Evolutionary conservation across 257 asterid species (phyloP).

Genomic region (Knoxia roxburghii): DNA sequence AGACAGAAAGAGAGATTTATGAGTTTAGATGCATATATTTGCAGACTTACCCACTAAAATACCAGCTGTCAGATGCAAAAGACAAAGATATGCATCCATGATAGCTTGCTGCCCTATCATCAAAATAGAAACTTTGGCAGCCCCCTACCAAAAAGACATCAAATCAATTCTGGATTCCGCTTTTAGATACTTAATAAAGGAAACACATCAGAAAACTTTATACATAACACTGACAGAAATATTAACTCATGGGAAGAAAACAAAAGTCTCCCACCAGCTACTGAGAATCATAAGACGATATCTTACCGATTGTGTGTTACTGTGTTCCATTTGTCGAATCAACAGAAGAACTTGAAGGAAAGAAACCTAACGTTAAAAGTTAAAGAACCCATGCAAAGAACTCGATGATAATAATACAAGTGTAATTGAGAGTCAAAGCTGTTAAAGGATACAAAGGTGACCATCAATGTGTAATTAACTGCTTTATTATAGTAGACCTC

Average conservation of each 20-base stretch:
- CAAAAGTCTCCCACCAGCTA: neutral
- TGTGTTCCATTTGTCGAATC: slow-evolving; percentile 96
- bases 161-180: slow-evolving; percentile 7
- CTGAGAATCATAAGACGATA: slow-evolving; percentile 6
- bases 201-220: neutral
- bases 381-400: slow-evolving; percentile 43
- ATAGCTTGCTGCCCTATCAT: slow-evolving; percentile 98
- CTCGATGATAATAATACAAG: slow-evolving; percentile 5
- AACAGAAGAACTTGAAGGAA: slow-evolving; percentile 88
- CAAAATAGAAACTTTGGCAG: slow-evolving; percentile 94
- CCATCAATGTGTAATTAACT: slow-evolving; percentile 93
- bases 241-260: slow-evolving; percentile 1
- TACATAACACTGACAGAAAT: neutral
- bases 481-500: slow-evolving; percentile 94
- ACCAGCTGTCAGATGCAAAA: slow-evolving; percentile 97
- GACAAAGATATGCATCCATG: slow-evolving; percentile 97
- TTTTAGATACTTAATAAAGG: slow-evolving; percentile 2
- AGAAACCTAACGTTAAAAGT: slow-evolving; percentile 56
- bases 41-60: slow-evolving; percentile 77
- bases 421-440: slow-evolving; percentile 10
- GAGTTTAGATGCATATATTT: neutral
- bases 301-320: slow-evolving; percentile 93
- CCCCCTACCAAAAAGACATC: slow-evolving; percentile 48
- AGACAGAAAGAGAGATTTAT: neutral
- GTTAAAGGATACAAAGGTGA: slow-evolving; percentile 95